Conservation (phyloP, 306 rosid species). For the Rubus idaeus region DNA sequence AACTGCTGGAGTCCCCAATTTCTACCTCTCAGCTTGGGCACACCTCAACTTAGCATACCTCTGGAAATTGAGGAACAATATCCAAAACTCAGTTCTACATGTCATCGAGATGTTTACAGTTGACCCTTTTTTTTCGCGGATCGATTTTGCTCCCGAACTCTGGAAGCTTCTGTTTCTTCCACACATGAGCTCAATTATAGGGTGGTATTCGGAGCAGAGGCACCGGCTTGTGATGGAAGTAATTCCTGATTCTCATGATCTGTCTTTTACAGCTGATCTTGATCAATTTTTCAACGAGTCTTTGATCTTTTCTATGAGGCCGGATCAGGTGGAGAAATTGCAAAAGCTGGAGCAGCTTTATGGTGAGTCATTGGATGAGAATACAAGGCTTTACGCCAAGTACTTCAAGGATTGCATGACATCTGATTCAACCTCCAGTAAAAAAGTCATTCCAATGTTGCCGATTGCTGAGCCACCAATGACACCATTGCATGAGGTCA, state of each 20-base stretch:
- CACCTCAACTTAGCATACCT: slow-evolving; percentile 74
- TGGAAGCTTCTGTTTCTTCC: slow-evolving; percentile 83
- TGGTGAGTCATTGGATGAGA: slow-evolving; percentile 79
- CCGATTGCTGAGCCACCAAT: slow-evolving; percentile 97
- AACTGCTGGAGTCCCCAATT: slow-evolving; percentile 94
- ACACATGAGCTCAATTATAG: slow-evolving; percentile 81
- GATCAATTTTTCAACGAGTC: slow-evolving; percentile 80
- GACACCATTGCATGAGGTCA: slow-evolving; percentile 93
- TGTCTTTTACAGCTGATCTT: slow-evolving; percentile 76
- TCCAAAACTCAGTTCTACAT: slow-evolving; percentile 56
- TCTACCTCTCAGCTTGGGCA: slow-evolving; percentile 93
- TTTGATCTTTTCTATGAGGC: slow-evolving; percentile 63
- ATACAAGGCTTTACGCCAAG: slow-evolving; percentile 72
- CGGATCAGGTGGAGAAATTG: slow-evolving; percentile 70
- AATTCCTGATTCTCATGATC: slow-evolving; percentile 68
- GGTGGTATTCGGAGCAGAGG: slow-evolving; percentile 92
- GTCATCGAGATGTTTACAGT: slow-evolving; percentile 77
- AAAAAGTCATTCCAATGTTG: slow-evolving; percentile 73
- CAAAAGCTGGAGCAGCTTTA: slow-evolving; percentile 77
- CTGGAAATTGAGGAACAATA: slow-evolving; percentile 67
- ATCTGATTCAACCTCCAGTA: slow-evolving; percentile 53
- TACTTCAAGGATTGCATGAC: slow-evolving; percentile 74
- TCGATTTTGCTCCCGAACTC: slow-evolving; percentile 88
- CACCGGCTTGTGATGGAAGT: slow-evolving; percentile 80
- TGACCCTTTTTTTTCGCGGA: slow-evolving; percentile 80